Evolutionary conservation across 1,284 basidiomycete species (phyloP).

Genomic region (Lignosus rhinocerotis): DNA sequence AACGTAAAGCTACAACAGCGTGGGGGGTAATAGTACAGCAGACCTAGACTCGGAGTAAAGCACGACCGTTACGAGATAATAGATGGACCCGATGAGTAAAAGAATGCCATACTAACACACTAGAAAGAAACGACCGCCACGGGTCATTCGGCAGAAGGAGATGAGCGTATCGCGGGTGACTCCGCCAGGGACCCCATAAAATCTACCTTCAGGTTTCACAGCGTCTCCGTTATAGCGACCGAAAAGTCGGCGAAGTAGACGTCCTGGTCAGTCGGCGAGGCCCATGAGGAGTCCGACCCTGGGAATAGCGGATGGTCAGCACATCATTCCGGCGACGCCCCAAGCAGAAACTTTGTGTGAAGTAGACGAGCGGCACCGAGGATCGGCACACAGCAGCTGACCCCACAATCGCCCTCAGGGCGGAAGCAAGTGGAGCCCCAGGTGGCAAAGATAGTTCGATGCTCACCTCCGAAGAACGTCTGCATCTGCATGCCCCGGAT

Average conservation of each 20-base stretch:
- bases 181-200: constrained; percentile 7
- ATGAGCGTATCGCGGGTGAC: not conserved
- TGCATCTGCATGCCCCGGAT: constrained; percentile 66
- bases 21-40: not conserved
- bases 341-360: not conserved
- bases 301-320: constrained; percentile 20
- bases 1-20: not conserved
- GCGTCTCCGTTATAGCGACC: constrained; percentile 52
- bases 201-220: constrained; percentile 30
- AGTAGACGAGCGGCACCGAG: not conserved
- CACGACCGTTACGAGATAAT: not conserved
- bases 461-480: constrained; percentile 66
- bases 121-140: not conserved
- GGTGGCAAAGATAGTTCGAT: not conserved
- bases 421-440: constrained; percentile 10
- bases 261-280: constrained; percentile 56
- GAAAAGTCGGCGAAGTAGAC: constrained; percentile 68
- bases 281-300: constrained; percentile 51
- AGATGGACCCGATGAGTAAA: constrained; percentile 6
- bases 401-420: not conserved
- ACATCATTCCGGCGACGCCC: not conserved
- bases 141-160: not conserved
- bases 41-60: not conserved
- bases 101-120: not conserved
- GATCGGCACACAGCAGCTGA: constrained; percentile 1